Base-by-base conservation (phyloP, 2,329 filamentous ascomycete species). In the Nectriaceae sp. region DNA sequence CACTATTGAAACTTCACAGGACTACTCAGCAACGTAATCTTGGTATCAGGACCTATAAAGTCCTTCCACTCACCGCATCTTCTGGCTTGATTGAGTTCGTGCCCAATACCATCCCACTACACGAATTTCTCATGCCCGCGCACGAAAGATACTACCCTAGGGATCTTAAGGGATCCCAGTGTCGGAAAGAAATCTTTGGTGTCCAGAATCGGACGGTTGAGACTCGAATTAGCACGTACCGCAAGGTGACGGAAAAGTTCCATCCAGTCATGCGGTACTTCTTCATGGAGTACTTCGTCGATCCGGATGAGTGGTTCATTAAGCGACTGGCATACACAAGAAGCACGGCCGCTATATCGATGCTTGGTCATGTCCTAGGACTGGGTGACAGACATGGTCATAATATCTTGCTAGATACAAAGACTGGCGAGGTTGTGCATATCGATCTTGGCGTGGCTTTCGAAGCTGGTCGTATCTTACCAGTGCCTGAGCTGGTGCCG, bases 31-130 rank as follows among this genome's bases (percentile, higher is more conserved):
- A 96, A 64, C 87, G 94, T 5, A 89, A 89, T 55, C 77, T 99
- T 11, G 89, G 88, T 8, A 95, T 99, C 63, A 82, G 95, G 49
- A 97, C 94, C 0, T 99, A 99, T 78, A 97, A 97, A 70, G 94
- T 99, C 5, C 76, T 99, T 3, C 94, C 94, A 0, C 76, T 99
- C 36, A 95, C 90, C 1, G 81, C 88, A 1, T 83, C 84, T 29
- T 89, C 92, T 2, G 95, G 95, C 3, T 83, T 99, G 43, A 97
- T 99, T 63, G 94, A 99, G 66, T 99, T 99, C 63, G 95, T 99
- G 3, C 86, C 89, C 10, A 88, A 97, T 69, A 97, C 94, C 0
- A 86, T 95, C 42, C 91, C 95, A 0, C 77, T 99, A 29, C 90
- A 96, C 64, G 90, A 96, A 54, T 97, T 90, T 66, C 77, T 99